Percentiles rank a stretch among this genome's conserved stretches.
phyloP scores from a whole-genome alignment of 495 filamentous ascomycete genomes.

The Umbilicaria muhlenbergii region DNA sequence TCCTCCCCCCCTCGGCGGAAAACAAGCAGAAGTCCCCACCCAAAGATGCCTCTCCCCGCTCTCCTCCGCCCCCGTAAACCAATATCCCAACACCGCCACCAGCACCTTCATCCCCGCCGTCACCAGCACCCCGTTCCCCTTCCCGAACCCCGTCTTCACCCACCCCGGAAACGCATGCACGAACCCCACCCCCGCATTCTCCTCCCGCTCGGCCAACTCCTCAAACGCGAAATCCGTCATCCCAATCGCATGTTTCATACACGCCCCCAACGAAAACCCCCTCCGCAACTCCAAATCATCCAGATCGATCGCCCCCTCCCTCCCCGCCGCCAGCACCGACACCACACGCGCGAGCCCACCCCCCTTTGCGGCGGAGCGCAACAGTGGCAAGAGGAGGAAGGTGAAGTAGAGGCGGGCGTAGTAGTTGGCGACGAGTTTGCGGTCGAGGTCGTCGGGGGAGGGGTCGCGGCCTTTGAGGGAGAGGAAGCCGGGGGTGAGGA shows the following conservation, averaged over 20 bases:
- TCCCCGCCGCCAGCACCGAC: slow-evolving; percentile 4
- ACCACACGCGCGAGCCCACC: slow-evolving; percentile 6
- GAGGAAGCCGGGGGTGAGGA: slow-evolving; percentile 20
- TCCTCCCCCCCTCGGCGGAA: slow-evolving; percentile 13
- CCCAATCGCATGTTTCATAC: slow-evolving; percentile 1
- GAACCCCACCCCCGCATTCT: neutral
- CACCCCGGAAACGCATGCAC: slow-evolving; percentile 5
- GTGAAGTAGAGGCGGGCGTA: slow-evolving; percentile 9
- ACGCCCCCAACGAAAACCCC: neutral
- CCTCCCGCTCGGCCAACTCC: slow-evolving; percentile 1
- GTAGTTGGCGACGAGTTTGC: slow-evolving; percentile 1
- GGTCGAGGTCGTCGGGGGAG: slow-evolving; percentile 5
- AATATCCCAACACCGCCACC: slow-evolving; percentile 11
- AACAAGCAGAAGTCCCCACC: slow-evolving; percentile 25
- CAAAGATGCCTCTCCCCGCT: slow-evolving; percentile 30
- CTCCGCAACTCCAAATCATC: slow-evolving; percentile 1
- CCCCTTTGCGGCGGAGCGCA: neutral
- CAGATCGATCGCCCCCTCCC: slow-evolving; percentile 1
- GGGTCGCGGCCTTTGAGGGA: slow-evolving; percentile 19
- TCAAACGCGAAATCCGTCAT: slow-evolving; percentile 5
- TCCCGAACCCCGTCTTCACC: slow-evolving; percentile 13
- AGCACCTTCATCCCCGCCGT: slow-evolving; percentile 5
- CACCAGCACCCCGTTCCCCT: slow-evolving; percentile 10
- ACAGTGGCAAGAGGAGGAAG: slow-evolving; percentile 7
- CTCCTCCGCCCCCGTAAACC: slow-evolving; percentile 21